Base-by-base conservation (phyloP, 495 filamentous ascomycete species). In the Aspergillus egyptiacus region DNA sequence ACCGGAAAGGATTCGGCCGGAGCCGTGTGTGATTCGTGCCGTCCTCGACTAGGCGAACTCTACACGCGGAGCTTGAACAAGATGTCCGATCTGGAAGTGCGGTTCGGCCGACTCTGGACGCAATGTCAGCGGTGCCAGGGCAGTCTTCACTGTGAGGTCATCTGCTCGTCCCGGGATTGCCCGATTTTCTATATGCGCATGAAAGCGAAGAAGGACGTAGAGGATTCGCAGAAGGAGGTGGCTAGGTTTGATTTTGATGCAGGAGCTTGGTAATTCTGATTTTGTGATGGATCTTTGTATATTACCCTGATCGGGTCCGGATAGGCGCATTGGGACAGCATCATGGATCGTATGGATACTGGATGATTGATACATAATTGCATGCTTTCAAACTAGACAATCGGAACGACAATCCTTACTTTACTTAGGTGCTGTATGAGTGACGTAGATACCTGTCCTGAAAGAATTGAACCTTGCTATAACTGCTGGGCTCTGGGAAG, bases 171-270 rank as follows among this genome's bases (percentile, higher is more conserved):
- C 55, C 86, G 86, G 60, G 93, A 99, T 69, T 99, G 93, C 61
- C 93, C 93, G 3, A 99, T 99, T 54, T 99, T 96, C 70, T 99
- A 99, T 63, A 99, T 97, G 93, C 84, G 93, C 4, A 99, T 99
- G 93, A 99, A 99, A 73, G 91, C 90, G 20, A 95, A 95, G 81
- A 99, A 97, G 73, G 93, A 99, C 64, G 82, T 97, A 34, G 90
- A 96, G 66, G 93, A 99, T 72, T 82, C 80, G 3, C 89, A 89
- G 51, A 96, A 87, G 74, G 94, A 99, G 62, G 57, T 97, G 60
- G 77, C 75, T 62, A 72, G 93, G 61, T 99, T 97, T 71, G 93
- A 98, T 75, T 79, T 80, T 55, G 93, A 95, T 66, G 73, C 70
- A 32, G 77, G 72, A 38, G 66, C 75, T 34, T 84, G 80, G 80